These are phyloP conservation scores for Ophioceras dolichostomum DNA, from an alignment of 2,329 filamentous ascomycete species.

Conservation along the genomic window DNA sequence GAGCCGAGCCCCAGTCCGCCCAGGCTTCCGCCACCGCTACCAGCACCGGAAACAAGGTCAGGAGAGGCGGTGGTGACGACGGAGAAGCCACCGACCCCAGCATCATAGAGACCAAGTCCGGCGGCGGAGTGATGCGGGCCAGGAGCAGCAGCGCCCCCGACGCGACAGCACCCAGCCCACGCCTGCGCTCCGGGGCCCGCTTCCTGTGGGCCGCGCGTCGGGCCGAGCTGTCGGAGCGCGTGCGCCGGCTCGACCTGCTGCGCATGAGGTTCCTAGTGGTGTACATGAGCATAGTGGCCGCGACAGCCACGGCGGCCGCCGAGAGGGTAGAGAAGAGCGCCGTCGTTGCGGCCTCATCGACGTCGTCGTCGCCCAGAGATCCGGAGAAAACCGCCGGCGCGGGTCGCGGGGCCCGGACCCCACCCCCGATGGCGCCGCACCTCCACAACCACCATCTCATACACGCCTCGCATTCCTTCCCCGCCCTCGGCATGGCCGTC, in stretches of 20 bases:
- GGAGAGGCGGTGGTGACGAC: not conserved
- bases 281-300: conserved; percentile 47
- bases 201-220: conserved; percentile 47
- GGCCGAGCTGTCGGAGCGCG: conserved; percentile 39
- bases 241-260: conserved; percentile 46
- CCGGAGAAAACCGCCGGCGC: conserved; percentile 14
- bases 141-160: not conserved
- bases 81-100: too few species aligned
- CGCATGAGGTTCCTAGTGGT: conserved; percentile 53
- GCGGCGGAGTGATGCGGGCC: not conserved
- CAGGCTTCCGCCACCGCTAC: too few species aligned
- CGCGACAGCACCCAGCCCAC: conserved; percentile 11
- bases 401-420: conserved; percentile 1
- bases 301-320: conserved; percentile 18
- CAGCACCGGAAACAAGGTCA: not conserved
- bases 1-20: not conserved
- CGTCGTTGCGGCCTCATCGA: conserved; percentile 1
- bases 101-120: too few species aligned
- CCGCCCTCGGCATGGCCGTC: conserved; percentile 5
- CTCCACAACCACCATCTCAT: conserved; percentile 9
- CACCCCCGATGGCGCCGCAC: not conserved
- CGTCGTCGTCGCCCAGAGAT: conserved; percentile 10
- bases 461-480: conserved; percentile 13
- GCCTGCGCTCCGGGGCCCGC: conserved; percentile 33
- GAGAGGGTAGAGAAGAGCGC: conserved; percentile 19